Percentiles rank a stretch among this genome's conserved stretches.
Conservation (phyloP, 2,329 filamentous ascomycete genomes). For the Fusarium nematophilum region DNA sequence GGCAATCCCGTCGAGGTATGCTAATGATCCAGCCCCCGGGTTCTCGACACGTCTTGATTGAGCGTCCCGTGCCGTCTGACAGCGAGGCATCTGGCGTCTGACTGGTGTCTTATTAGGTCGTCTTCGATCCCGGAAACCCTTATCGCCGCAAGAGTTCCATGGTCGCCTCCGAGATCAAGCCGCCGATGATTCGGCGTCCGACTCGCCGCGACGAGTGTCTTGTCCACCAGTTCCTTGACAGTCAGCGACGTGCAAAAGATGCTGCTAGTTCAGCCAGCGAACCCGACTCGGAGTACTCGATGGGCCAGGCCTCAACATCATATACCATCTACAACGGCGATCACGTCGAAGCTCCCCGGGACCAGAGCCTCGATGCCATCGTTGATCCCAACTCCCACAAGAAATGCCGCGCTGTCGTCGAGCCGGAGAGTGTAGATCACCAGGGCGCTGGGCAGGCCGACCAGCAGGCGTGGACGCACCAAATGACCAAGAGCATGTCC, state of each 20-base stretch:
- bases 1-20: constrained; percentile 62
- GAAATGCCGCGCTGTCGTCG: constrained; percentile 50
- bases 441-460: constrained; percentile 64
- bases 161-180: constrained; percentile 60
- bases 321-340: constrained; percentile 28
- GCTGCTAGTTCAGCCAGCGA: constrained; percentile 43
- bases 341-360: constrained; percentile 22
- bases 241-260: constrained; percentile 56
- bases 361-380: constrained; percentile 33
- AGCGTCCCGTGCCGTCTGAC: too few relatives aligned
- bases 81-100: background rate
- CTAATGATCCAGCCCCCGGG: constrained; percentile 6
- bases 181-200: constrained; percentile 45
- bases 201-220: constrained; percentile 66
- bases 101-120: constrained; percentile 57
- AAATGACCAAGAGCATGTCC: constrained; percentile 58
- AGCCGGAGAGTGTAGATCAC: constrained; percentile 54
- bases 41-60: too few relatives aligned
- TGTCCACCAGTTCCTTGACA: constrained; percentile 73
- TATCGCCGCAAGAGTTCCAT: constrained; percentile 76
- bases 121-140: constrained; percentile 69
- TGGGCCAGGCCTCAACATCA: constrained; percentile 45
- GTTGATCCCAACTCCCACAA: constrained; percentile 38
- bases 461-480: constrained; percentile 65
- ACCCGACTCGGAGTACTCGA: constrained; percentile 43